A percentile compares a stretch with the other conserved stretches of the same genome.
These are phyloP conservation scores for Begonia masoniana DNA, from an alignment of 306 rosid species.

Conservation along the genomic window DNA sequence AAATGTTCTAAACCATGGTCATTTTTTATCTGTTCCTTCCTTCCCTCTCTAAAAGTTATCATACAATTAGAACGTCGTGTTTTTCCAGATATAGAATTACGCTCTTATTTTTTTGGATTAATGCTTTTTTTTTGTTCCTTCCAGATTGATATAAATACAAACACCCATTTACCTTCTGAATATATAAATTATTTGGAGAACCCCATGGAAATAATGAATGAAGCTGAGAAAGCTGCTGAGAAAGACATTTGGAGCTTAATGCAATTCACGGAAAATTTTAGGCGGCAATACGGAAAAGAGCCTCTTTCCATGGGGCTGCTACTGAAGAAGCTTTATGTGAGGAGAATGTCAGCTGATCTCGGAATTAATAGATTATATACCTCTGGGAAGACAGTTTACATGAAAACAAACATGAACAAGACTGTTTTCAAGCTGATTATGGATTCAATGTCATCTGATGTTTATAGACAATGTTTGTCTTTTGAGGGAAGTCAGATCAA, in stretches of 20 bases:
- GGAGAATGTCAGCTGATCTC: constrained; percentile 95
- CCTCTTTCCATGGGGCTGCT: constrained; percentile 79
- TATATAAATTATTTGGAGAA: constrained; percentile 85
- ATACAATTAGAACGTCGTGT: too few relatives aligned
- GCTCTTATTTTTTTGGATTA: too few relatives aligned
- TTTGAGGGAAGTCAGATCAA: constrained; percentile 61
- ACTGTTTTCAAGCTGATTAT: constrained; percentile 67
- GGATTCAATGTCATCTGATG: constrained; percentile 63
- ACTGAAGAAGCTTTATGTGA: constrained; percentile 68
- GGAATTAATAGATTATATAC: constrained; percentile 63
- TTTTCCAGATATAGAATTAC: too few relatives aligned
- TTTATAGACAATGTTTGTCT: constrained; percentile 50
- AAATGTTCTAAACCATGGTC: too few relatives aligned
- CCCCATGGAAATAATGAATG: constrained; percentile 75
- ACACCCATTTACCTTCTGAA: constrained; percentile 77
- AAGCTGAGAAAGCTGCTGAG: constrained; percentile 77
- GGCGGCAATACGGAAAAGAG: constrained; percentile 83
- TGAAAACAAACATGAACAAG: constrained; percentile 68
- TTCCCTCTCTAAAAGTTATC: too few relatives aligned
- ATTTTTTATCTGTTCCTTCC: too few relatives aligned
- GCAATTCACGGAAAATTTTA: constrained; percentile 82
- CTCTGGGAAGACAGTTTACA: constrained; percentile 51
- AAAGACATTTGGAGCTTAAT: constrained; percentile 72
- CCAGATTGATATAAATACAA: constrained; percentile 68
- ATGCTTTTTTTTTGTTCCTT: constrained; percentile 6